Conservation (phyloP, 2,329 filamentous ascomycete species). For the Leptographium radiaticola region DNA sequence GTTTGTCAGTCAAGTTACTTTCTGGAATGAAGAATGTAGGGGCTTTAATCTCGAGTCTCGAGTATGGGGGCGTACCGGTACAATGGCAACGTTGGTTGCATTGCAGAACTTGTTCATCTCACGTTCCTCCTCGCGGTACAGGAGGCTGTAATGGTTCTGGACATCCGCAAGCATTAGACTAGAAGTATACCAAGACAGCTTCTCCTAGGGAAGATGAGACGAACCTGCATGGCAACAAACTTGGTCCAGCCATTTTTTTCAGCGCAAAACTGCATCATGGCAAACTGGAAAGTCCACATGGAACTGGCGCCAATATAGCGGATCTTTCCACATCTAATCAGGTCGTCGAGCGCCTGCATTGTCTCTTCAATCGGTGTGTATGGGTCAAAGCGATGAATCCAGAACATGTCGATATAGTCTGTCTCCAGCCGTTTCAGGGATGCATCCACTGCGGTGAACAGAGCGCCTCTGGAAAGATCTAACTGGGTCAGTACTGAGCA, state of each 20-base stretch:
- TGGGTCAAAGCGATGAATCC: slow-evolving; percentile 48
- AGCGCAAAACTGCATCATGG: slow-evolving; percentile 40
- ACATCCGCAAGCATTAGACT: too few relatives aligned
- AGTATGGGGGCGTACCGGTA: slow-evolving; percentile 14
- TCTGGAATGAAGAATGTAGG: neutral
- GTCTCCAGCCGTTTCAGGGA: slow-evolving; percentile 22
- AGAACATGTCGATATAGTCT: slow-evolving; percentile 35
- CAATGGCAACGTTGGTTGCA: slow-evolving; percentile 25
- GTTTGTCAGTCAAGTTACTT: neutral
- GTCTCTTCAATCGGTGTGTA: slow-evolving; percentile 43
- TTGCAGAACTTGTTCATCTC: slow-evolving; percentile 30
- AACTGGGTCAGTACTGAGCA: neutral
- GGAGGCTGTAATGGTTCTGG: slow-evolving; percentile 40
- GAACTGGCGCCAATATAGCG: slow-evolving; percentile 37
- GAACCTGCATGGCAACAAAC: slow-evolving; percentile 44
- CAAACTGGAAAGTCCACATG: slow-evolving; percentile 42
- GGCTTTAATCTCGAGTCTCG: too few relatives aligned
- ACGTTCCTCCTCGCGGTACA: slow-evolving; percentile 50
- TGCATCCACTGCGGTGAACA: slow-evolving; percentile 26
- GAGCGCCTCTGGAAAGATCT: slow-evolving; percentile 22
- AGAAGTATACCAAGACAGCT: too few relatives aligned
- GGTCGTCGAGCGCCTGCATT: slow-evolving; percentile 48
- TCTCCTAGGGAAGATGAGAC: neutral
- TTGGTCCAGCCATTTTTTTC: slow-evolving; percentile 45
- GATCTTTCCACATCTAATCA: slow-evolving; percentile 44